These are phyloP conservation scores for Penicillium malachiteum DNA, from an alignment of 495 filamentous ascomycete species.

Conservation along the genomic window DNA sequence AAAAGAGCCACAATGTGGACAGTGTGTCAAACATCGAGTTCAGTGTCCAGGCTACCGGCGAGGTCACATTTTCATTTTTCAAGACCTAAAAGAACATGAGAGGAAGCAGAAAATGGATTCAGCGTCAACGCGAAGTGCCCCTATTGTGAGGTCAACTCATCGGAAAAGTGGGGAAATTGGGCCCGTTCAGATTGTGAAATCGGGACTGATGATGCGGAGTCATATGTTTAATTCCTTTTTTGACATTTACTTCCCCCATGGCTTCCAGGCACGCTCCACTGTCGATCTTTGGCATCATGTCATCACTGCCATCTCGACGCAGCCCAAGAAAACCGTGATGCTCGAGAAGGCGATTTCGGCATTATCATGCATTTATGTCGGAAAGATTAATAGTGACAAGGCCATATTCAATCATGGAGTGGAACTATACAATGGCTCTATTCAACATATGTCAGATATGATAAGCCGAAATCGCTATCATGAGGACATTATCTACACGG, in stretches of 20 bases:
- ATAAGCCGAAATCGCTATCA: neutral
- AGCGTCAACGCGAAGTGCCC: neutral
- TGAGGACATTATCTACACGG: neutral
- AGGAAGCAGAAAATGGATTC: neutral
- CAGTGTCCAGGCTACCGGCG: neutral
- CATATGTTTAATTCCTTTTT: neutral
- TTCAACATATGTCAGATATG: neutral
- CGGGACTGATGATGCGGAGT: neutral
- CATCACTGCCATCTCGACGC: neutral
- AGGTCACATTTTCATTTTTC: neutral
- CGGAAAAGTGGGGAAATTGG: neutral
- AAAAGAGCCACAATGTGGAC: neutral
- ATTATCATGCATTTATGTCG: neutral
- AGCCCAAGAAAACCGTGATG: neutral
- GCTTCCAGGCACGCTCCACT: neutral
- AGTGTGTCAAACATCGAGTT: neutral
- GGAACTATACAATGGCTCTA: neutral
- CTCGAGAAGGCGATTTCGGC: neutral
- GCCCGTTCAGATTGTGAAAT: neutral
- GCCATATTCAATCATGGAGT: neutral
- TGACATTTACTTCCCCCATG: neutral
- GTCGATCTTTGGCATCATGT: neutral
- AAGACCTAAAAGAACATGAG: neutral
- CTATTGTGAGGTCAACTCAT: neutral
- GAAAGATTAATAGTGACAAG: neutral